These are phyloP conservation scores for Podaxis sp. DNA, from an alignment of 768 basidiomycete species.

Conservation along the genomic window DNA sequence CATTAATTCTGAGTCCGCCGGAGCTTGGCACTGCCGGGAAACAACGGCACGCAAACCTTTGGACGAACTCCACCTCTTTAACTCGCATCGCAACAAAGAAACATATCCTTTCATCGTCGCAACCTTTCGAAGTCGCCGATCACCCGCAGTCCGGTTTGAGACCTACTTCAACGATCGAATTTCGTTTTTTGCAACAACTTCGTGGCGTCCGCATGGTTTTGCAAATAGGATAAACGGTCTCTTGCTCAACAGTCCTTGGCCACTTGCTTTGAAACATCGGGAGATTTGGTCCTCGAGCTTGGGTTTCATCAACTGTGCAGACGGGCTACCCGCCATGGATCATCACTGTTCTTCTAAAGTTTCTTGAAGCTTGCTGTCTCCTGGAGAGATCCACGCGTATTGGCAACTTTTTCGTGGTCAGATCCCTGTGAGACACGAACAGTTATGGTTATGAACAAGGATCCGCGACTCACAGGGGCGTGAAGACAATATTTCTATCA, in stretches of 20 bases:
- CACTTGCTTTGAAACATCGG: background rate
- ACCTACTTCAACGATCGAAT: background rate
- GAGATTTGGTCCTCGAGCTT: background rate
- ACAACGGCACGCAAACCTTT: slow-evolving; percentile 15
- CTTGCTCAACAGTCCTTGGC: background rate
- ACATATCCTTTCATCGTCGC: background rate
- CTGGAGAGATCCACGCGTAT: background rate
- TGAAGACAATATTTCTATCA: slow-evolving; percentile 1
- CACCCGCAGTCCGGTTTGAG: slow-evolving; percentile 1
- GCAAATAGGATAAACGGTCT: background rate
- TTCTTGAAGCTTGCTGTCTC: background rate
- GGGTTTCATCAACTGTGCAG: background rate
- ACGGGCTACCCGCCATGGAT: background rate
- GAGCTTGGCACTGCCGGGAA: slow-evolving; percentile 6
- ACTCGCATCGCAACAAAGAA: background rate
- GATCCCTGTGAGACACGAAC: background rate
- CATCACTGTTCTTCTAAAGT: background rate
- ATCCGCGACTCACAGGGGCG: background rate
- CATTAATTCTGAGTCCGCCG: slow-evolving; percentile 15
- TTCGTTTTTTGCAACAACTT: background rate
- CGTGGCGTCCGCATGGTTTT: slow-evolving; percentile 11
- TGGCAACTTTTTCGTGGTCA: background rate
- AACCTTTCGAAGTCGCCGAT: slow-evolving; percentile 3
- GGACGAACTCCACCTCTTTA: background rate
- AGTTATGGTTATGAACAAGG: background rate